Evolutionary conservation across 1,284 basidiomycete species (phyloP), one percentile per base, ranked within the genome.

Genomic region (Apiotrichum domesticum): DNA sequence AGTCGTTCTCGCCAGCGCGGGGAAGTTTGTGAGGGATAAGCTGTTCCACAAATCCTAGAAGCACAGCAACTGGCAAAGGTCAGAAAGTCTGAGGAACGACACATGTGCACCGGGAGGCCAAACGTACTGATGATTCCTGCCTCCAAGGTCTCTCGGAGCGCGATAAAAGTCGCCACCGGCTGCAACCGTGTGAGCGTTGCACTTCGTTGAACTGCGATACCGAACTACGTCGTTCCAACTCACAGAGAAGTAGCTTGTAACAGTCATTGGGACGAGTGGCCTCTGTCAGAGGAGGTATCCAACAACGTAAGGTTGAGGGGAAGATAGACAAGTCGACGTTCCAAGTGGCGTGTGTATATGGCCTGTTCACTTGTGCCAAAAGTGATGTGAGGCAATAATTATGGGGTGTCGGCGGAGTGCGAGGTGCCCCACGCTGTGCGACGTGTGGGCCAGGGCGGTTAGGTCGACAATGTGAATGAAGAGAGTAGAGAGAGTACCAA

Each of bases 81-180:
- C n/a, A 46, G 56, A 8, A n/a, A 7, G 4, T 11, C 10, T 14
- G 4, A 1, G 3, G 10, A 39, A 29, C 29, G 13, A 21, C 21
- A 21, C 21, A 21, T 21, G 21, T 21, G 21, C 21, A 21, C 21
- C 1, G n/a, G 15, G 11, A 6, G n/a, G 47, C 4, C 4, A 14
- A 14, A 65, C 70, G 46, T 44, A 76, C 93, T 78, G 80, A 94
- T 90, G 78, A 94, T 87, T 52, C 84, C 85, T 7, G 89, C 88
- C 79, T 95, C 90, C 63, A 95, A 82, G 2, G 88, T 86, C 80
- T 95, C 90, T 63, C 91, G 84, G 66, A 93, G 88, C 69, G 90
- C 83, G 73, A 92, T 90, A 81, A 93, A 89, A 79, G 89, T 91
- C 34, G 70, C 69, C 15, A 69, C 70, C 10, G 66, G 66, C 70